Evolutionary conservation across 1,139 yeast genomes (phyloP).

Genomic region (Nakaseomyces sp.): DNA sequence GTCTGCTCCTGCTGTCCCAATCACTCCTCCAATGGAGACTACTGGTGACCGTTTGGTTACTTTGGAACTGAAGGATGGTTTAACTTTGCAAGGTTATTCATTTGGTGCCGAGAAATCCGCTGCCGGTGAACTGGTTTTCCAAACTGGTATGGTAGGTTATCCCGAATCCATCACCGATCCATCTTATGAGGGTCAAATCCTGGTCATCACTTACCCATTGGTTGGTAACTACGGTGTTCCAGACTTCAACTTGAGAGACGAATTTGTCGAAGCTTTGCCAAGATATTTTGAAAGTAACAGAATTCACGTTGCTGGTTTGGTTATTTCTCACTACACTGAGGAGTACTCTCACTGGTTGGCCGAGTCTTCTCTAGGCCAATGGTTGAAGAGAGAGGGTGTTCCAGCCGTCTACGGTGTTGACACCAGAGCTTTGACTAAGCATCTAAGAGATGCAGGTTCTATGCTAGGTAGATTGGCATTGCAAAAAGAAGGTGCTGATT

Average conservation of each 20-base stretch:
- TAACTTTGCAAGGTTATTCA: slow-evolving; percentile 88
- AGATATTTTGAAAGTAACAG: slow-evolving; percentile 84
- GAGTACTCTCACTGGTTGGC: slow-evolving; percentile 92
- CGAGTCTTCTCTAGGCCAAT: slow-evolving; percentile 78
- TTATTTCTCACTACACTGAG: slow-evolving; percentile 95
- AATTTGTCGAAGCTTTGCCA: slow-evolving; percentile 67
- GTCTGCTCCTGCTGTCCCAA: slow-evolving; percentile 54
- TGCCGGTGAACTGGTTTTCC: slow-evolving; percentile 98
- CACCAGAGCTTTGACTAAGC: slow-evolving; percentile 89
- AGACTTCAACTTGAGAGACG: slow-evolving; percentile 70
- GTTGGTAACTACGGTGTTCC: slow-evolving; percentile 99
- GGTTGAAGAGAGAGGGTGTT: slow-evolving; percentile 86
- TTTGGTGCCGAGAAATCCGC: slow-evolving; percentile 83
- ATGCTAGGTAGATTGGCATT: slow-evolving; percentile 77
- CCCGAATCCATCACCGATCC: slow-evolving; percentile 99
- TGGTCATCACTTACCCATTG: slow-evolving; percentile 92
- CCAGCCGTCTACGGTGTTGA: slow-evolving; percentile 98
- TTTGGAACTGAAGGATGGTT: slow-evolving; percentile 86
- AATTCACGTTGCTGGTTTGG: slow-evolving; percentile 94
- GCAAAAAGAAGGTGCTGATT: slow-evolving; percentile 41
- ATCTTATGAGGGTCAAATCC: slow-evolving; percentile 94
- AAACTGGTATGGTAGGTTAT: slow-evolving; percentile 99
- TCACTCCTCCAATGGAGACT: slow-evolving; percentile 80
- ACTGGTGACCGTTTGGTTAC: slow-evolving; percentile 78
- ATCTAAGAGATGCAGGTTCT: slow-evolving; percentile 85